Base-by-base conservation (phyloP, 2,329 filamentous ascomycete species). In the Penicillium glabrum region DNA sequence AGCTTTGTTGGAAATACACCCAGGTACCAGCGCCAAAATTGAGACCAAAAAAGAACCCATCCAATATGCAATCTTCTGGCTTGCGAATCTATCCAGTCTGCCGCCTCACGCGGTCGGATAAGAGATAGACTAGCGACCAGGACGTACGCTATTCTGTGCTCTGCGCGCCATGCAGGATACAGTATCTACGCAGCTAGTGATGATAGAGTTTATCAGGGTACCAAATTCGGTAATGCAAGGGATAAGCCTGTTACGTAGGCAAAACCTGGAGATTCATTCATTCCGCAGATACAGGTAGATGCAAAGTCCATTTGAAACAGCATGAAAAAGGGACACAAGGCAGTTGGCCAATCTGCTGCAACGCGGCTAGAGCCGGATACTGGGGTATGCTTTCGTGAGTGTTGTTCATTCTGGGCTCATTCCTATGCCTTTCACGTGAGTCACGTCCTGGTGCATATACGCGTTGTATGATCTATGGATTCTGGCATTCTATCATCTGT, bases 111-210 rank as follows among this genome's bases (percentile, higher is more conserved):
- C 44, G 23, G 13, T 43, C 8, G 6, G 35, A 14, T 44, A 41
- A 41, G 10, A 41, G 11, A 23, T 9, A 23, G 14, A 13, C 19
- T 19, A 48, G 44, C 10, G 24, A 46, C 14, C 24, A 46, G 6
- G 4, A 46, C 27, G 24, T 29, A 29, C 19, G 11, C 11, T 13
- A 6, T 33, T 11, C 5, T 37, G 10, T 46, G 24, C 43, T 46
- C 58, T 61, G 57, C 55, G 60, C 54, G 51, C 57, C 57, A 63
- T 62, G 62, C 62, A 64, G 49, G 45, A 49, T 53, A 52, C 54
- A 56, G 37, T 49, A 48, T 58, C 49, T 58, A 41, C 39, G 11
- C 3, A 41, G 10, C 39, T 21, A 51, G 47, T n/a, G 33, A 46
- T 23, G 49, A 58, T 60, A 56, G 52, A 60, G 55, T 60, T 60